Conservation (phyloP, 2,329 filamentous ascomycete species). For the Colletotrichum acutatum region DNA sequence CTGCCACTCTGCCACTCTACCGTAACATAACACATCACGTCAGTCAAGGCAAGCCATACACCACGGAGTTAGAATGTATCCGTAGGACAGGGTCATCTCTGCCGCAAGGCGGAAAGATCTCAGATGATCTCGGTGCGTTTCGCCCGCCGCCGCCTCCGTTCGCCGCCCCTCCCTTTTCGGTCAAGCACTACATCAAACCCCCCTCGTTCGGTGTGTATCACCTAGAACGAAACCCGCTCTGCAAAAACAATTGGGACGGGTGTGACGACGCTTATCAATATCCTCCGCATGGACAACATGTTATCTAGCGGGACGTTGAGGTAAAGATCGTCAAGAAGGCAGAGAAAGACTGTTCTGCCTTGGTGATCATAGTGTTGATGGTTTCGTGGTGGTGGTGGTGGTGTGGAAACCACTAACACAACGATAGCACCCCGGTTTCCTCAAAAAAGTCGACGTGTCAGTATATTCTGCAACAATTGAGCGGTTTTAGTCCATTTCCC, state of each 20-base stretch:
- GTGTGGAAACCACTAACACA: not conserved
- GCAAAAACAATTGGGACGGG: not conserved
- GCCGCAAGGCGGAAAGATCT: slow-evolving; percentile 3
- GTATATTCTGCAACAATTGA: not conserved
- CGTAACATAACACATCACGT: too few relatives aligned
- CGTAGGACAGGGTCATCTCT: not conserved
- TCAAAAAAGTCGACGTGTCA: not conserved
- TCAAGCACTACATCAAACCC: not conserved
- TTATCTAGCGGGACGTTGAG: not conserved
- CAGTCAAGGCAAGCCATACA: too few relatives aligned
- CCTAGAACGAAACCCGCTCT: not conserved
- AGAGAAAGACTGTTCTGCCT: not conserved
- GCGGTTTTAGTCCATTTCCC: not conserved
- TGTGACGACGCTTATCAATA: not conserved
- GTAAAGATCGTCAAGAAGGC: not conserved
- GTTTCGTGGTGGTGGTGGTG: not conserved
- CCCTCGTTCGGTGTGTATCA: slow-evolving; percentile 16
- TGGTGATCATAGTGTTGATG: not conserved
- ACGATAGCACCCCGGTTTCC: not conserved
- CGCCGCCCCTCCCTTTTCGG: not conserved
- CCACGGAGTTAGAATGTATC: not conserved
- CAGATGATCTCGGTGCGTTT: slow-evolving; percentile 11
- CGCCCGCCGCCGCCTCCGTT: not conserved
- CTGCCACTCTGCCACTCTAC: not conserved
- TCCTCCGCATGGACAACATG: not conserved